Percentiles rank a stretch among this genome's conserved stretches.
Conservation (phyloP, 164 flowering plant species). For the Amborella trichopoda region DNA sequence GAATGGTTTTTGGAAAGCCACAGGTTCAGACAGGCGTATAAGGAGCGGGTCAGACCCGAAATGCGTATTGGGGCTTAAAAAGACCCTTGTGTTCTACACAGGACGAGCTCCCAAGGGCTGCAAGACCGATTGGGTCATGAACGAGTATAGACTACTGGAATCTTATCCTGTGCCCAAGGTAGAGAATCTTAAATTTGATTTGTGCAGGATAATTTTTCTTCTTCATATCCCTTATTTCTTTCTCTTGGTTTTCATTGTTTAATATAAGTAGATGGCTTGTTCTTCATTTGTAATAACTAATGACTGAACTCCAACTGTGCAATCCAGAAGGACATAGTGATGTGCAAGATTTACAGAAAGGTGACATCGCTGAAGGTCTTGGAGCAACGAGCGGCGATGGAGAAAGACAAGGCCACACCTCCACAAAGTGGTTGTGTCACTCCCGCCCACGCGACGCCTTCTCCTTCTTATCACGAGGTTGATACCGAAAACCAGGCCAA, state of each 20-base stretch:
- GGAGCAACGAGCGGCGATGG: constrained; percentile 78
- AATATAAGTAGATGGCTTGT: too few species aligned
- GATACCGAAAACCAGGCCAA: too few species aligned
- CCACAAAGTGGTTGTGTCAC: constrained; percentile 5
- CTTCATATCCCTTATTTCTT: too few species aligned
- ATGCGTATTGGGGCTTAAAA: constrained; percentile 49
- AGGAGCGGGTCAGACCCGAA: constrained; percentile 46
- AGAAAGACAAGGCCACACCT: constrained; percentile 24
- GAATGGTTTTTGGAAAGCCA: constrained; percentile 92
- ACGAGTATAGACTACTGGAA: constrained; percentile 44
- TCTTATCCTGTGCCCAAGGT: constrained; percentile 14
- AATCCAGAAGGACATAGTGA: constrained; percentile 33
- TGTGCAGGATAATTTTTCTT: too few species aligned
- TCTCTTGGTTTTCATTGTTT: too few species aligned
- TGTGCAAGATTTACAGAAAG: constrained; percentile 86
- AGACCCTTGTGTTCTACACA: constrained; percentile 81
- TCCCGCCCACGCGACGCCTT: too few species aligned
- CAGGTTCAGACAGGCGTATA: constrained; percentile 77
- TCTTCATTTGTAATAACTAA: too few species aligned
- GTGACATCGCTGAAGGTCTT: constrained; percentile 84
- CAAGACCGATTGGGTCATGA: constrained; percentile 98
- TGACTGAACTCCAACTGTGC: too few species aligned
- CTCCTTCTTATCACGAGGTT: too few species aligned
- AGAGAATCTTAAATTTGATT: too few species aligned
- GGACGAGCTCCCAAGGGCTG: constrained; percentile 76